Percentiles rank a stretch among this genome's conserved stretches.
Conservation (phyloP, 306 rosid species). For the Corylus avellana region DNA sequence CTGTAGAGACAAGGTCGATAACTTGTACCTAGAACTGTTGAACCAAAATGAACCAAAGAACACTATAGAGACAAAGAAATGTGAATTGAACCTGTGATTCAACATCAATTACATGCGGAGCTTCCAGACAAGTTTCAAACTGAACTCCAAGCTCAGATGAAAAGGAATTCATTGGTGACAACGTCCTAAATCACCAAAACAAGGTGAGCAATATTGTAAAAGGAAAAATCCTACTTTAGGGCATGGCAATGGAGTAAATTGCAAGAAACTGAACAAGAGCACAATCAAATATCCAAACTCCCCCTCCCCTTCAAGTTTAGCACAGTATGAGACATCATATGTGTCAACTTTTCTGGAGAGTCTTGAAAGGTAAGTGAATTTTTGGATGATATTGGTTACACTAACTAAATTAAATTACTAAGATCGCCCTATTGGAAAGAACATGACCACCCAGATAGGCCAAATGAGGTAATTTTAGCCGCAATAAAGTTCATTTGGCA, state of each 20-base stretch:
- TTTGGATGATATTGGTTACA: background rate
- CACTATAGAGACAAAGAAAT: conserved; percentile 25
- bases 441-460: background rate
- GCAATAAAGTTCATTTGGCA: conserved; percentile 1
- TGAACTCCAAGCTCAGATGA: conserved; percentile 93
- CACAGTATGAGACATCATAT: background rate
- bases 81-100: conserved; percentile 63
- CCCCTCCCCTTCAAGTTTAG: background rate
- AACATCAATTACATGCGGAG: conserved; percentile 90
- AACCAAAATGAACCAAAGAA: conserved; percentile 28
- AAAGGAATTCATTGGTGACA: conserved; percentile 89
- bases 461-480: conserved; percentile 16
- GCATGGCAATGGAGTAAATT: background rate
- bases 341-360: background rate
- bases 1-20: conserved; percentile 47
- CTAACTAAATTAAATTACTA: background rate
- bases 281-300: background rate
- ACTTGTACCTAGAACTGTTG: conserved; percentile 29
- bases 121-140: conserved; percentile 86
- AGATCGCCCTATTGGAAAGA: background rate
- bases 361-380: background rate
- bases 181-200: conserved; percentile 60
- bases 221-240: background rate
- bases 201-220: conserved; percentile 14
- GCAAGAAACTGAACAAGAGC: background rate